Evolutionary conservation across 2,329 filamentous ascomycete species (phyloP).

Genomic region (Phialocephala sp.): DNA sequence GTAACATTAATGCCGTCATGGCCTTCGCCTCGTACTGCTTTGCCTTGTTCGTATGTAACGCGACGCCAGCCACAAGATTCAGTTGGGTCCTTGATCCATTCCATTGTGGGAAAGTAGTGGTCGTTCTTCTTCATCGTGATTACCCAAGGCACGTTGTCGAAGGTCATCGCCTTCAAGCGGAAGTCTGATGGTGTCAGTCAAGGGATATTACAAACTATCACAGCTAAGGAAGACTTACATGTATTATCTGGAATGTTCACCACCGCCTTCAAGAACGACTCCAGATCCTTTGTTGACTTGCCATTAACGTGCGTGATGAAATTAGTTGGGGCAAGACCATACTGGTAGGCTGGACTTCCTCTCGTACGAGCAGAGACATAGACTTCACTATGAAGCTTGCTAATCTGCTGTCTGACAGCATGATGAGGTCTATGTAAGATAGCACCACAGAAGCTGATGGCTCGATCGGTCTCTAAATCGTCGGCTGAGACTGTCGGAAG

Average conservation of each 20-base stretch:
- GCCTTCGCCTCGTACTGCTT: slow-evolving; percentile 58
- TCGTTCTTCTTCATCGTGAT: slow-evolving; percentile 99
- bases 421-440: slow-evolving; percentile 93
- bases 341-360: slow-evolving; percentile 85
- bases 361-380: slow-evolving; percentile 89
- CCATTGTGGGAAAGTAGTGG: slow-evolving; percentile 83
- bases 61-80: slow-evolving; percentile 67
- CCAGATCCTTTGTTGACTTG: slow-evolving; percentile 79
- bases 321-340: slow-evolving; percentile 92
- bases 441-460: slow-evolving; percentile 93
- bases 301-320: slow-evolving; percentile 98
- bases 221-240: slow-evolving; percentile 57
- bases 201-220: neutral
- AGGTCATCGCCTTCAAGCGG: slow-evolving; percentile 94
- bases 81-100: slow-evolving; percentile 68
- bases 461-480: slow-evolving; percentile 89
- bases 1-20: slow-evolving; percentile 43
- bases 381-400: slow-evolving; percentile 92
- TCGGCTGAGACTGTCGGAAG: slow-evolving; percentile 87
- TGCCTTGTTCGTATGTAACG: slow-evolving; percentile 64
- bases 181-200: slow-evolving; percentile 65
- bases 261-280: slow-evolving; percentile 80
- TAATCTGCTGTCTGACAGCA: slow-evolving; percentile 96
- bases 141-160: slow-evolving; percentile 99
- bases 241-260: slow-evolving; percentile 93